Evolutionary conservation across 345 rosid species (phyloP).

Genomic region (Gossypium ekmanianum): DNA sequence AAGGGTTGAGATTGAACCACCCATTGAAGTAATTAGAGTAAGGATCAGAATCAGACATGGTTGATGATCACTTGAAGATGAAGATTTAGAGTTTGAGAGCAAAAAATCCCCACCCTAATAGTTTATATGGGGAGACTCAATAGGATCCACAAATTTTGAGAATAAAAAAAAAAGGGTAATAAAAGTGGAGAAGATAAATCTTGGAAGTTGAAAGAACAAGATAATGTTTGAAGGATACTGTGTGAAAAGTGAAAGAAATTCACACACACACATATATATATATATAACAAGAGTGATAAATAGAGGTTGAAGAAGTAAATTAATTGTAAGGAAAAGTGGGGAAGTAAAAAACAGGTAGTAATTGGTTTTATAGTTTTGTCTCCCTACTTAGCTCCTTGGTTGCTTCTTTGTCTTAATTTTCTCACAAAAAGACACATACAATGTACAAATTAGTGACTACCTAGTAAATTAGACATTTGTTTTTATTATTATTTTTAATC

Average conservation of each 20-base stretch:
- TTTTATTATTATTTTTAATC: not conserved
- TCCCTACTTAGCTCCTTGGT: not conserved
- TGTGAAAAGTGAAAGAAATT: constrained; percentile 15
- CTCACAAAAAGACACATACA: not conserved
- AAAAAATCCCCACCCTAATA: constrained; percentile 16
- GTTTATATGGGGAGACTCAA: constrained; percentile 20
- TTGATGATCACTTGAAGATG: not conserved
- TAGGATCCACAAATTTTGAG: constrained; percentile 24
- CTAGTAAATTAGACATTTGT: not conserved
- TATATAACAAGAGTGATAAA: not conserved
- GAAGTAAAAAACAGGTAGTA: not conserved
- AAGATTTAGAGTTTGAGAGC: constrained; percentile 8
- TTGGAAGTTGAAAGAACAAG: constrained; percentile 54
- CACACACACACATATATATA: no score
- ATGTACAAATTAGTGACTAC: not conserved
- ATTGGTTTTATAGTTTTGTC: constrained; percentile 7
- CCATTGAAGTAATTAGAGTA: constrained; percentile 50
- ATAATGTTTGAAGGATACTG: constrained; percentile 25
- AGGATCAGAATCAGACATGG: constrained; percentile 63
- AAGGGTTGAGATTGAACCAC: constrained; percentile 36
- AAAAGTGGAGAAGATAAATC: constrained; percentile 32
- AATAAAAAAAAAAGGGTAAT: constrained; percentile 27
- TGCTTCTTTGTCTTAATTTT: not conserved
- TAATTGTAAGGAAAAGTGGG: constrained; percentile 1
- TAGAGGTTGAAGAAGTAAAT: constrained; percentile 4